Percentiles rank a stretch among this genome's conserved stretches.
phyloP scores from a whole-genome alignment of 164 flowering plant genomes.

The Aristolochia californica region DNA sequence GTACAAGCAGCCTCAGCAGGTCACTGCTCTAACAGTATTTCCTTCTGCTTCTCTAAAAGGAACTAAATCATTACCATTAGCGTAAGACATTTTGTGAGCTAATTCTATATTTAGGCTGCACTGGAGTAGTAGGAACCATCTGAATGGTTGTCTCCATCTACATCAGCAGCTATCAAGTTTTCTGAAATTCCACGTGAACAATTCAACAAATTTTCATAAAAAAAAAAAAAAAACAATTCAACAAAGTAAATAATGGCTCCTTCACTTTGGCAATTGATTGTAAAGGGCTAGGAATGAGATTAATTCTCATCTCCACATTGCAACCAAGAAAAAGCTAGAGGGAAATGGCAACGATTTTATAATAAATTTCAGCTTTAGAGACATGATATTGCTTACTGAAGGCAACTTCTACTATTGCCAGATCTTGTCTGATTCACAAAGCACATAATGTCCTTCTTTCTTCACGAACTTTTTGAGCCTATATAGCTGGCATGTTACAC shows the following conservation, averaged over 20 bases:
- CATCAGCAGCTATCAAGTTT: constrained; percentile 22
- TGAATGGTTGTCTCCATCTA: constrained; percentile 26
- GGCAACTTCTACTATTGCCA: constrained; percentile 66
- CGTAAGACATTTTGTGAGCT: constrained; percentile 10
- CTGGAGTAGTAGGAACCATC: constrained; percentile 28
- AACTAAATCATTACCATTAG: constrained; percentile 21
- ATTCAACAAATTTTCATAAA: constrained; percentile 48
- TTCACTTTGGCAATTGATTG: constrained; percentile 25
- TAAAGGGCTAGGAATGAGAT: constrained; percentile 24
- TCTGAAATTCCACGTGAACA: constrained; percentile 41
- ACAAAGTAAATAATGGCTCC: constrained; percentile 40
- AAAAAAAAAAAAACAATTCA: too few species aligned
- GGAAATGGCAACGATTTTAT: constrained; percentile 68
- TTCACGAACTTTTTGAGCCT: constrained; percentile 45
- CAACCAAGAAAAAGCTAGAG: constrained; percentile 56
- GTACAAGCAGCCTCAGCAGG: constrained; percentile 22
- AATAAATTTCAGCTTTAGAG: constrained; percentile 65
- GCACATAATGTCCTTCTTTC: constrained; percentile 62
- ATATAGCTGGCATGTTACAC: constrained; percentile 43
- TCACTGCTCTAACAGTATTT: constrained; percentile 36
- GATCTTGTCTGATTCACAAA: constrained; percentile 47
- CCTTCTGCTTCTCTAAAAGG: constrained; percentile 45
- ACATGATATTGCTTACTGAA: constrained; percentile 46
- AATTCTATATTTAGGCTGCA: constrained; percentile 23
- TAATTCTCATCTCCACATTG: constrained; percentile 71